These are phyloP conservation scores for Torulaspora globosa DNA, from an alignment of 1,139 yeast species.

Conservation along the genomic window DNA sequence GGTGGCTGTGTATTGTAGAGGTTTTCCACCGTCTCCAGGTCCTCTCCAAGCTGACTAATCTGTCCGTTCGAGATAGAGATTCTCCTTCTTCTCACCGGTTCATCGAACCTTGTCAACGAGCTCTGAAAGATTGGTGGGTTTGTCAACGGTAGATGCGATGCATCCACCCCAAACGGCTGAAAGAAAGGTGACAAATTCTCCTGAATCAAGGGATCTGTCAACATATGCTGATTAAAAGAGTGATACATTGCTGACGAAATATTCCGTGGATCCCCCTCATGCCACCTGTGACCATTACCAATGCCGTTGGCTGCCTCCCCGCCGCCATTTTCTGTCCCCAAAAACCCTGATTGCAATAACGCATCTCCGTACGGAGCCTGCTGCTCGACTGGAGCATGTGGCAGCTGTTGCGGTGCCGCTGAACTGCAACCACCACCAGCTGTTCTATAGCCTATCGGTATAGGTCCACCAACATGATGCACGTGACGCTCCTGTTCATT, in stretches of 20 bases:
- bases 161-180: conserved; percentile 40
- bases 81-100: conserved; percentile 47
- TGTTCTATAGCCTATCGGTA: background rate
- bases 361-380: conserved; percentile 6
- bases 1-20: conserved; percentile 37
- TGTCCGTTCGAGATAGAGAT: conserved; percentile 78
- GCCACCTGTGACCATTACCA: background rate
- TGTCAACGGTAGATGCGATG: conserved; percentile 50
- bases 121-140: conserved; percentile 61
- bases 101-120: conserved; percentile 42
- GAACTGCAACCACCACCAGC: background rate
- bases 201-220: conserved; percentile 40
- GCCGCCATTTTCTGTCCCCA: background rate
- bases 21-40: conserved; percentile 29
- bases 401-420: background rate
- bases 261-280: conserved; percentile 1
- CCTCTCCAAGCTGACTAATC: conserved; percentile 55
- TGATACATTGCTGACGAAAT: conserved; percentile 24
- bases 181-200: conserved; percentile 37
- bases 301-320: background rate
- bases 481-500: conserved; percentile 8
- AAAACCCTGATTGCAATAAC: conserved; percentile 3
- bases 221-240: conserved; percentile 21
- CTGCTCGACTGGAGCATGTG: conserved; percentile 2
- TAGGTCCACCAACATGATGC: background rate